Evolutionary conservation across 148 eudicot genomes (phyloP).

Genomic region (Nepenthes gracilis): DNA sequence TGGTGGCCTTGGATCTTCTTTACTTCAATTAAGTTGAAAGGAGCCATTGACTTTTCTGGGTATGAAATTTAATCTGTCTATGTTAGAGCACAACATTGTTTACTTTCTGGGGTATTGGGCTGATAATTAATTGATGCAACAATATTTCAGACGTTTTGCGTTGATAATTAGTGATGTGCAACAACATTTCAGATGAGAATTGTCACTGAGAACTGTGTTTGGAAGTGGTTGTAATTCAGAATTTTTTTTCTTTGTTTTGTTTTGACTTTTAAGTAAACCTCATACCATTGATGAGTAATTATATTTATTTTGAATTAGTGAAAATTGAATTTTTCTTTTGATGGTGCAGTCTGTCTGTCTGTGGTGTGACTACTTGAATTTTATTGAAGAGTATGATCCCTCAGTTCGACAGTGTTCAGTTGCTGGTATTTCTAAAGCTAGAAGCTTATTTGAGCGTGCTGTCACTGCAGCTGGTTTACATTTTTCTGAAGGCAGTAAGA

Average conservation of each 20-base stretch:
- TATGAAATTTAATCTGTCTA: too few species aligned
- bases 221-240: background rate
- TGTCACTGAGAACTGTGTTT: background rate
- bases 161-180: too few species aligned
- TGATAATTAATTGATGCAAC: too few species aligned
- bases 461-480: constrained; percentile 84
- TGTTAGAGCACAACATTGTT: too few species aligned
- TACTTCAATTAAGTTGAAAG: too few species aligned
- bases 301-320: too few species aligned
- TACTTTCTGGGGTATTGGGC: too few species aligned
- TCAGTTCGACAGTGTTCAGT: constrained; percentile 48
- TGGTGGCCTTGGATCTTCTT: too few species aligned
- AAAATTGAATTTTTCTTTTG: constrained; percentile 6
- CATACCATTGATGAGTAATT: too few species aligned
- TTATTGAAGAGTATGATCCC: constrained; percentile 68
- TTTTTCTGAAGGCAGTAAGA: constrained; percentile 65
- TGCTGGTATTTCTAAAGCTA: constrained; percentile 60
- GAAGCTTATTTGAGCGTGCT: constrained; percentile 88
- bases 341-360: constrained; percentile 66
- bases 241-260: background rate
- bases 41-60: too few species aligned
- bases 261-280: too few species aligned
- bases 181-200: background rate
- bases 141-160: too few species aligned
- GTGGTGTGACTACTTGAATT: constrained; percentile 82